Evolutionary conservation across 2,329 filamentous ascomycete genomes (phyloP).

Genomic region (Colletotrichum lupini): DNA sequence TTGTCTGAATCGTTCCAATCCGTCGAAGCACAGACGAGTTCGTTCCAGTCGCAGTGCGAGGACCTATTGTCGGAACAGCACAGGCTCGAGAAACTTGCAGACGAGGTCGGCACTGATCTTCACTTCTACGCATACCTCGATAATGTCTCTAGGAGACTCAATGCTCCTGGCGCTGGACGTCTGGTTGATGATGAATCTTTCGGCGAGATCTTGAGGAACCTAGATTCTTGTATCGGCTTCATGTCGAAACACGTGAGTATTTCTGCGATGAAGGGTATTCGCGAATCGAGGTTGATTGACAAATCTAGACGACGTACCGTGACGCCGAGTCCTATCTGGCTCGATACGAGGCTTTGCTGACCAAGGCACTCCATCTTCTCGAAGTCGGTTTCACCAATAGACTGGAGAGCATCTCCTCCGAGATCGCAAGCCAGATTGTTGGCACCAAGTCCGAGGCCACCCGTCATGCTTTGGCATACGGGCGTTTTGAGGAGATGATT

Average conservation of each 20-base stretch:
- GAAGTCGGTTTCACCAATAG: constrained; percentile 66
- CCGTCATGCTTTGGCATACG: constrained; percentile 68
- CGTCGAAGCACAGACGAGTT: constrained; percentile 91
- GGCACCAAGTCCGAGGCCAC: constrained; percentile 69
- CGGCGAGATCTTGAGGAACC: constrained; percentile 84
- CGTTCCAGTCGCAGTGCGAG: constrained; percentile 93
- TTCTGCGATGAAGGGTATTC: not conserved
- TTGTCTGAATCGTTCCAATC: constrained; percentile 88
- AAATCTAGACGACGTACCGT: constrained; percentile 77
- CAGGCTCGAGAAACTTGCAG: constrained; percentile 80
- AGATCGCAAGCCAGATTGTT: constrained; percentile 65
- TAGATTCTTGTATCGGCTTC: constrained; percentile 92
- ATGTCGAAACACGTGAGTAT: constrained; percentile 84
- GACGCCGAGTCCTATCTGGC: constrained; percentile 90
- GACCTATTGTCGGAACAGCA: constrained; percentile 85
- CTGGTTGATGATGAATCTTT: constrained; percentile 88
- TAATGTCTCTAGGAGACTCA: constrained; percentile 87
- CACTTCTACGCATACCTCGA: constrained; percentile 96
- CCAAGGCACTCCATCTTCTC: constrained; percentile 71
- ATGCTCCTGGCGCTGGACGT: constrained; percentile 89
- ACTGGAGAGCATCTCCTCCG: constrained; percentile 63
- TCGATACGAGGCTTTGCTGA: constrained; percentile 84
- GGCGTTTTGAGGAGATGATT: constrained; percentile 69
- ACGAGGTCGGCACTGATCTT: constrained; percentile 89
- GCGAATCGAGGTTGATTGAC: not conserved